These are phyloP conservation scores for Alternaria tenuissima DNA, from an alignment of 2,329 filamentous ascomycete species.

Conservation along the genomic window DNA sequence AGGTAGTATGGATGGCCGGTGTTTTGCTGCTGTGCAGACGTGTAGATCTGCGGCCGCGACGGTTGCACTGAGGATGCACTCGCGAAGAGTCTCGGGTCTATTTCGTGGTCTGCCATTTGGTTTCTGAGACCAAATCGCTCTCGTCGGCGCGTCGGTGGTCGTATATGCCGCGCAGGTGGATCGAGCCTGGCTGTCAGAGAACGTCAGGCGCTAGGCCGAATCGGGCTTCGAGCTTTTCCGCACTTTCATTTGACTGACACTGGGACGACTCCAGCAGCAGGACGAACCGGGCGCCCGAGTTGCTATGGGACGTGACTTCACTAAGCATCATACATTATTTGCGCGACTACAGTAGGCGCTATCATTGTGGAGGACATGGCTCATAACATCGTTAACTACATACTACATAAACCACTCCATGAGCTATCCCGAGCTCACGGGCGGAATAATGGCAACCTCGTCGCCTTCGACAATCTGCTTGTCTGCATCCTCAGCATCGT, in stretches of 20 bases:
- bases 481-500: slow-evolving; percentile 55
- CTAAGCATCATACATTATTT: not conserved
- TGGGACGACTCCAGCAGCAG: not conserved
- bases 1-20: slow-evolving; percentile 46
- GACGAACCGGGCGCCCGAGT: not conserved
- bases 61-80: slow-evolving; percentile 35
- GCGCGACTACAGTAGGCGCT: not conserved
- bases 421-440: slow-evolving; percentile 76
- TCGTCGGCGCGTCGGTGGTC: slow-evolving; percentile 33
- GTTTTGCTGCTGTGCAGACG: slow-evolving; percentile 32
- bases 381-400: not conserved
- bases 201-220: not conserved
- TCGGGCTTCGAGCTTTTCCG: not conserved
- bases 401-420: not conserved
- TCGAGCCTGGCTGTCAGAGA: not conserved
- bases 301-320: not conserved
- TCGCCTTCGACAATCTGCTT: slow-evolving; percentile 73
- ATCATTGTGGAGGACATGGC: not conserved
- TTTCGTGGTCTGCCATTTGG: slow-evolving; percentile 38
- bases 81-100: slow-evolving; percentile 43
- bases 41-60: slow-evolving; percentile 37
- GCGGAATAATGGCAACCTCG: slow-evolving; percentile 87
- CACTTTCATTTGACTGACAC: not conserved
- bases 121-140: not conserved
- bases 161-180: slow-evolving; percentile 13